Evolutionary conservation across 2,329 filamentous ascomycete genomes (phyloP), one percentile per base, ranked within the genome.

Genomic region (Waltergamsia citrina): DNA sequence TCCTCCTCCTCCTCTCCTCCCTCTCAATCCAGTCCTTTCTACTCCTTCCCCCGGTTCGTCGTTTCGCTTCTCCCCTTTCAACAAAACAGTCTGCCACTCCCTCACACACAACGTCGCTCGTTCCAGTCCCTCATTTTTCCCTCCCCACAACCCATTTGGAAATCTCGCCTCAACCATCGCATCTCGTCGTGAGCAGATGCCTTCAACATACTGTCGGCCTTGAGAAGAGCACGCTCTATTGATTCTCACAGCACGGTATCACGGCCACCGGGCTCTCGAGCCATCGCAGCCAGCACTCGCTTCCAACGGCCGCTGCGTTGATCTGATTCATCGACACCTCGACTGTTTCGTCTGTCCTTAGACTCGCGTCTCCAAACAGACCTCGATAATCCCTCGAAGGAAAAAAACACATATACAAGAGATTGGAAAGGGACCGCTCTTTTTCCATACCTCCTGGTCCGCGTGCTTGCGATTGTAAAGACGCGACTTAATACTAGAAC

Each of bases 101-200:
- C 52, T 54, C 50, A 38, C 40, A 39, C 43, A 35, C 37, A 38
- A 22, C 40, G 42, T 44, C 43, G 42, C 51, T 59, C 56, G 56
- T 60, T 61, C 54, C 55, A 60, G 57, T 59, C 56, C 46, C 50
- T 58, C 56, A 41, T 56, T 56, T 51, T 49, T 41, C 41, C 44
- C 41, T 39, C 40, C 36, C 33, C 30, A 29, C 39, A 38, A 29
- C 26, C 26, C 16, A 9, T 17, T 16, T 28, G 8, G 7, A 24
- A 15, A 12, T 12, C 7, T 25, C 21, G 11, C 11, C 14, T 27
- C 24, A 21, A 32, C 5, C 18, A 7, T 11, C 15, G 24, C 21
- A 12, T 7, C 21, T 24, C n/a, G n/a, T 17, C 28, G 5, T 22
- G 19, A 24, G 21, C 31, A 26, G 16, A 33, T 33, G 31, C 16